Evolutionary conservation across 2,329 filamentous ascomycete species (phyloP), one percentile per base, ranked within the genome.

Genomic region (Fusarium robinianum): DNA sequence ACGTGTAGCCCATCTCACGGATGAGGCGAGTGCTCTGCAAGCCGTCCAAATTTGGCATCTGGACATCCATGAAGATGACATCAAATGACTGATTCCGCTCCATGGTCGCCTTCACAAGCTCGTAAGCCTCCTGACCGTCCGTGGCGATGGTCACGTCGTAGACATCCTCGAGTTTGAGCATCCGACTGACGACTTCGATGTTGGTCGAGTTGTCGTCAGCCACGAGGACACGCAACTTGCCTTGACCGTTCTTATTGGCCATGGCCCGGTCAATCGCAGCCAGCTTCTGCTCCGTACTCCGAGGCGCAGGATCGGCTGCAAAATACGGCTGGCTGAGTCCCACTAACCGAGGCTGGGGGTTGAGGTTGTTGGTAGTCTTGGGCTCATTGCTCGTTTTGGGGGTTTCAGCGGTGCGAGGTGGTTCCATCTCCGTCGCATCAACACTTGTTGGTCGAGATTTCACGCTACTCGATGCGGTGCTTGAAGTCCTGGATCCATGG

Each of bases 11-110:
- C 73, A 92, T 87, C 64, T 90, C 76, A 6, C 91, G 82, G 58
- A 96, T 96, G 22, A 95, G 73, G 8, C 85, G 80, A 1, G 91
- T 96, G 32, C 87, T 91, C 64, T 96, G 86, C 16, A 96, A 72
- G 2, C 91, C 91, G 62, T 96, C 90, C 10, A 96, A 78, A 51
- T 94, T 95, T 4, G 91, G 91, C 91, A 96, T 96, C 69, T 88
- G 89, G 6, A 96, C 86, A 60, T 96, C 91, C 91, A 96, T 96
- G 63, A 96, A 94, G 51, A 96, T 92, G 17, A 96, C 76, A 57
- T 95, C 89, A 63, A 92, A 96, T 3, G 79, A 79, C 41, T 79
- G 76, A 38, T 84, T 79, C 18, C 78, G 79, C 35, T 84, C 81
- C 87, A 95, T 94, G 52, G 84, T 87, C 11, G 83, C 83, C 64